Conservation (phyloP, 2,329 filamentous ascomycete genomes). For the Didymella segeticola region DNA sequence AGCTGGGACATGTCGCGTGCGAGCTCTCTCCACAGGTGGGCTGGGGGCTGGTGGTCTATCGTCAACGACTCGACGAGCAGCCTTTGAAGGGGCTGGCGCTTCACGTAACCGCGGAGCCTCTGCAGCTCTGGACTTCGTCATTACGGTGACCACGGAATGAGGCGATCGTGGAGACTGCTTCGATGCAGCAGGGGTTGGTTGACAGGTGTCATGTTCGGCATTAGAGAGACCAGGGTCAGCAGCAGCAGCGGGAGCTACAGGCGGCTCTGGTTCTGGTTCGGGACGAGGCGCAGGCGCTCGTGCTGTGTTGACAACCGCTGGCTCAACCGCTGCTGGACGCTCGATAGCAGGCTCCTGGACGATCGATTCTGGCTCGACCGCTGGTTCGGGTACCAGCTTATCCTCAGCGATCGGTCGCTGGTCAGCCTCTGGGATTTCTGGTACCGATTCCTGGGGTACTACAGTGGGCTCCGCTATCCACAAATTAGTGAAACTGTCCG, state of each 20-base stretch:
- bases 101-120: slow-evolving; percentile 26
- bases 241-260: slow-evolving; percentile 17
- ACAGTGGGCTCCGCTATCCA: slow-evolving; percentile 4
- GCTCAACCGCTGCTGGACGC: slow-evolving; percentile 10
- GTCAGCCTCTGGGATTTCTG: slow-evolving; percentile 11
- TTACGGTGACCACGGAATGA: slow-evolving; percentile 30
- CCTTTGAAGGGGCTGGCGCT: slow-evolving; percentile 39
- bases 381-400: slow-evolving; percentile 10
- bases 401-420: slow-evolving; percentile 3
- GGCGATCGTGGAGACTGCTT: slow-evolving; percentile 26
- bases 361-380: slow-evolving; percentile 13
- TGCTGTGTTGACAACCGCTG: slow-evolving; percentile 15
- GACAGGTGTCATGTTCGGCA: slow-evolving; percentile 21
- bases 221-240: slow-evolving; percentile 15
- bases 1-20: slow-evolving; percentile 38
- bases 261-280: slow-evolving; percentile 19
- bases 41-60: slow-evolving; percentile 46
- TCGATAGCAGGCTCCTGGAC: slow-evolving; percentile 14
- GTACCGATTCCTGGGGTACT: slow-evolving; percentile 7
- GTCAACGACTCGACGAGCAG: slow-evolving; percentile 31
- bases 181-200: slow-evolving; percentile 23
- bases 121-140: slow-evolving; percentile 26
- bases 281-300: slow-evolving; percentile 16
- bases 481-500: slow-evolving; percentile 1
- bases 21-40: slow-evolving; percentile 39